Conservation (phyloP, 2,329 filamentous ascomycete genomes). For the Colletotrichum melonis region DNA sequence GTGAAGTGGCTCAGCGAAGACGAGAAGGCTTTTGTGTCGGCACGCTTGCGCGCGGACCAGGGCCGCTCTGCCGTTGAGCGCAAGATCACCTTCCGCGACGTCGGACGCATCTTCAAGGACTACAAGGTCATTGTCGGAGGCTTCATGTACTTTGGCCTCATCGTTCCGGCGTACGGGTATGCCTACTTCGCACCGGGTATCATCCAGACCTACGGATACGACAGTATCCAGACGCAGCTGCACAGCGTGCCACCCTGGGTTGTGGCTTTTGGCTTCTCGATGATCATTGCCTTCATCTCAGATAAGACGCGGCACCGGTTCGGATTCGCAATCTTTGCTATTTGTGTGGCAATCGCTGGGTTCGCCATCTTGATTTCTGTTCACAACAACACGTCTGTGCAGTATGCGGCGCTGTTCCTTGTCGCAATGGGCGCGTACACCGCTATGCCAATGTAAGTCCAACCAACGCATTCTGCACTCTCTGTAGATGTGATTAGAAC, state of each 20-base stretch:
- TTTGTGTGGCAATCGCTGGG: slow-evolving; percentile 76
- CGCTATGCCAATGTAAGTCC: slow-evolving; percentile 83
- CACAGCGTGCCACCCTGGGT: slow-evolving; percentile 70
- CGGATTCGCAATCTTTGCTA: slow-evolving; percentile 75
- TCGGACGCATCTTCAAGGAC: slow-evolving; percentile 75
- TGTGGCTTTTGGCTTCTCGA: slow-evolving; percentile 81
- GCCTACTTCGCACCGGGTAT: slow-evolving; percentile 83
- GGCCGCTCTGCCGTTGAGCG: slow-evolving; percentile 74
- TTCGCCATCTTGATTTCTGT: slow-evolving; percentile 81
- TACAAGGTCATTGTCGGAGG: slow-evolving; percentile 79
- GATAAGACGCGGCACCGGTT: slow-evolving; percentile 81
- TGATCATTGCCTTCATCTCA: slow-evolving; percentile 78
- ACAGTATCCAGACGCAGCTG: slow-evolving; percentile 67
- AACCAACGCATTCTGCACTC: background rate
- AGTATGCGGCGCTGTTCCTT: slow-evolving; percentile 87
- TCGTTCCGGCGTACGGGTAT: slow-evolving; percentile 82
- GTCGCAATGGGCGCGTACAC: slow-evolving; percentile 83
- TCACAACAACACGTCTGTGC: slow-evolving; percentile 72
- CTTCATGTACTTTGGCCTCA: slow-evolving; percentile 84
- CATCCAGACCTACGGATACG: slow-evolving; percentile 74
- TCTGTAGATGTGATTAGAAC: background rate
- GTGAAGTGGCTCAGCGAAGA: slow-evolving; percentile 78
- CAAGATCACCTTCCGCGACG: slow-evolving; percentile 68
- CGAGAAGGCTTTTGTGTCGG: slow-evolving; percentile 74
- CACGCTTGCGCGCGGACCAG: slow-evolving; percentile 75